Conservation (phyloP, 805 yeast genomes). For the Candida andamanensis region DNA sequence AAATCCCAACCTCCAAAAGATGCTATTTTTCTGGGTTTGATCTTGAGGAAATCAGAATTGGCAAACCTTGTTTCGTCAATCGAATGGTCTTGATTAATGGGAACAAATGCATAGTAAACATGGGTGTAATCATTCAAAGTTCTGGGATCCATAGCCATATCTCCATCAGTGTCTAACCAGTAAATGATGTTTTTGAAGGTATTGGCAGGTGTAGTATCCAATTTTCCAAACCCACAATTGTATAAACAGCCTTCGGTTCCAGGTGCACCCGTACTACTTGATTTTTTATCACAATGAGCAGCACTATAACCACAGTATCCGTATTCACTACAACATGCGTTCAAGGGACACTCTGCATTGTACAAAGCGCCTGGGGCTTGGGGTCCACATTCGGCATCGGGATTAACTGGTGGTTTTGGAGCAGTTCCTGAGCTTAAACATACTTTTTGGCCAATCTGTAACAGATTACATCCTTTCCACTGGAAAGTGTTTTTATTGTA, state of each 20-base stretch:
- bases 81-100: slow-evolving; percentile 9
- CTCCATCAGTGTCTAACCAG: slow-evolving; percentile 12
- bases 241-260: slow-evolving; percentile 15
- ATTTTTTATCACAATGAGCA: slow-evolving; percentile 10
- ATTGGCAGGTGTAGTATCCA: slow-evolving; percentile 10
- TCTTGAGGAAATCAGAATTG: slow-evolving; percentile 9
- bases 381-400: slow-evolving; percentile 17
- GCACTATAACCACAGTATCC: slow-evolving; percentile 14
- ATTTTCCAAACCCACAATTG: slow-evolving; percentile 16
- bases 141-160: slow-evolving; percentile 10
- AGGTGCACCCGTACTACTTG: slow-evolving; percentile 12
- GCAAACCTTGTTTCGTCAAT: slow-evolving; percentile 8
- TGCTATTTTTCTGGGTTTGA: slow-evolving; percentile 12
- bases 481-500: slow-evolving; percentile 12
- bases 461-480: slow-evolving; percentile 14
- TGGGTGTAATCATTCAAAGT: slow-evolving; percentile 6
- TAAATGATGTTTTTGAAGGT: slow-evolving; percentile 13
- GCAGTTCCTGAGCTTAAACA: slow-evolving; percentile 15
- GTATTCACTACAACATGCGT: slow-evolving; percentile 15
- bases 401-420: slow-evolving; percentile 12
- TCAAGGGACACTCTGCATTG: slow-evolving; percentile 13
- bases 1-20: slow-evolving; percentile 17
- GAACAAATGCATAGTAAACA: slow-evolving; percentile 16
- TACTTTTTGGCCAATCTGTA: slow-evolving; percentile 7
- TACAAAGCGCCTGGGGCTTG: slow-evolving; percentile 14